Evolutionary conservation across 2,329 filamentous ascomycete genomes (phyloP).

Genomic region (Dothistroma pini): DNA sequence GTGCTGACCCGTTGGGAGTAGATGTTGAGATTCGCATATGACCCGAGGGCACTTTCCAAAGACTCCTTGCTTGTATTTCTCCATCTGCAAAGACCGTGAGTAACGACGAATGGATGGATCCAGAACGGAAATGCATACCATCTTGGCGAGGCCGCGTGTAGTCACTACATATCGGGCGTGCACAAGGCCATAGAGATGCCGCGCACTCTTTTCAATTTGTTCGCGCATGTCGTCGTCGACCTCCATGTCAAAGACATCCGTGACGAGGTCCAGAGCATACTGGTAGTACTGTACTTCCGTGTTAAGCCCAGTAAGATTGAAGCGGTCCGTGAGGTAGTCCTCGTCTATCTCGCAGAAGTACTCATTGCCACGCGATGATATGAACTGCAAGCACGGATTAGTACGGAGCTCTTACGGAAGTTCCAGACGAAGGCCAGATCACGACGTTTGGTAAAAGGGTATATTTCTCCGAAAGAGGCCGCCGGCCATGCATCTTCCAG

Average conservation of each 20-base stretch:
- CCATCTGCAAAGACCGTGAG: slow-evolving; percentile 60
- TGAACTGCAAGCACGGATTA: slow-evolving; percentile 65
- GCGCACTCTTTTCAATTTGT: slow-evolving; percentile 93
- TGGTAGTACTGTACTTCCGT: slow-evolving; percentile 99
- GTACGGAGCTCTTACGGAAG: neutral
- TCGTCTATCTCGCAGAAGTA: slow-evolving; percentile 99
- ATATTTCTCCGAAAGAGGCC: neutral
- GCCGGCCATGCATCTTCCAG: too few relatives aligned
- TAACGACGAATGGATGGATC: neutral
- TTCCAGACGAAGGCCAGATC: neutral
- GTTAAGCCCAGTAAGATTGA: slow-evolving; percentile 96
- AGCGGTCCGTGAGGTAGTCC: slow-evolving; percentile 95
- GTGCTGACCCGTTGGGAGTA: slow-evolving; percentile 90
- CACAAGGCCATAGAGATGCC: slow-evolving; percentile 92
- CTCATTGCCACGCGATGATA: slow-evolving; percentile 94
- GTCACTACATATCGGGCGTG: slow-evolving; percentile 97
- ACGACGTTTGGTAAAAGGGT: neutral
- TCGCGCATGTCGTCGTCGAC: slow-evolving; percentile 98
- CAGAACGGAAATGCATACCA: slow-evolving; percentile 60
- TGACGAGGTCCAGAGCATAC: slow-evolving; percentile 95
- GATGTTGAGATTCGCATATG: slow-evolving; percentile 86
- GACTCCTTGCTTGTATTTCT: slow-evolving; percentile 98
- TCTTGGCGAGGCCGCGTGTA: slow-evolving; percentile 87
- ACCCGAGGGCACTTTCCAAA: slow-evolving; percentile 98
- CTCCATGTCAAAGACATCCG: slow-evolving; percentile 97